Evolutionary conservation across 1,284 basidiomycete genomes (phyloP).

Genomic region (Lignosus rhinocerotis): DNA sequence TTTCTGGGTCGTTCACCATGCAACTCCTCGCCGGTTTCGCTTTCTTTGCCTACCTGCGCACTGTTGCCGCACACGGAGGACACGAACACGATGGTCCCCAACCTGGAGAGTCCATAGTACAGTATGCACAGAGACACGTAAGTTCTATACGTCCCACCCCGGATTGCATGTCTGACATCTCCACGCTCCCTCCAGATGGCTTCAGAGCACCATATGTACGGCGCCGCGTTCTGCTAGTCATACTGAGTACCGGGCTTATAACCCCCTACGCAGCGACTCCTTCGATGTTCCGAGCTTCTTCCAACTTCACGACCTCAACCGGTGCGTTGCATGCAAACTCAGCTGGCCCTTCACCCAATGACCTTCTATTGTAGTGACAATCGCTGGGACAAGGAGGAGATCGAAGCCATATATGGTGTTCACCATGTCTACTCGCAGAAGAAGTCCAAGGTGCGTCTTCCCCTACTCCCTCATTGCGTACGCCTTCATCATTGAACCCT

Average conservation of each 20-base stretch:
- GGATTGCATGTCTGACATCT: slow-evolving; percentile 20
- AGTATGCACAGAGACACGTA: slow-evolving; percentile 69
- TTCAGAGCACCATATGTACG: slow-evolving; percentile 82
- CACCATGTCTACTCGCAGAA: slow-evolving; percentile 93
- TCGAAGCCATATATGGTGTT: slow-evolving; percentile 92
- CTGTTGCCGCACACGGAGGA: slow-evolving; percentile 29
- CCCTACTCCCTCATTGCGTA: not conserved
- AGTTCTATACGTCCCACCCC: slow-evolving; percentile 26
- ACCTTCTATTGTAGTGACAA: slow-evolving; percentile 51
- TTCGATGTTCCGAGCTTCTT: slow-evolving; percentile 83
- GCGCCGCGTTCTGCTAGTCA: not conserved
- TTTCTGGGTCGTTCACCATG: slow-evolving; percentile 23
- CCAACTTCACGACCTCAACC: slow-evolving; percentile 89
- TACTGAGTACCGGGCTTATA: not conserved
- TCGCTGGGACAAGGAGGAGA: slow-evolving; percentile 76
- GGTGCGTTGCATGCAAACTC: slow-evolving; percentile 42
- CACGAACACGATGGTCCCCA: slow-evolving; percentile 30
- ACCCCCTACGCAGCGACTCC: slow-evolving; percentile 53
- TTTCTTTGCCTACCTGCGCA: slow-evolving; percentile 33
- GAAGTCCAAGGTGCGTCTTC: slow-evolving; percentile 64
- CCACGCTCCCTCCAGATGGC: slow-evolving; percentile 60
- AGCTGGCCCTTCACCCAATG: not conserved
- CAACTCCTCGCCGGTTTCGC: slow-evolving; percentile 39
- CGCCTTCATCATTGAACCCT: not conserved
- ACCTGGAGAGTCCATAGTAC: slow-evolving; percentile 33